Base-by-base conservation (phyloP, 495 filamentous ascomycete genomes). In the Pyrenula aspistea region DNA sequence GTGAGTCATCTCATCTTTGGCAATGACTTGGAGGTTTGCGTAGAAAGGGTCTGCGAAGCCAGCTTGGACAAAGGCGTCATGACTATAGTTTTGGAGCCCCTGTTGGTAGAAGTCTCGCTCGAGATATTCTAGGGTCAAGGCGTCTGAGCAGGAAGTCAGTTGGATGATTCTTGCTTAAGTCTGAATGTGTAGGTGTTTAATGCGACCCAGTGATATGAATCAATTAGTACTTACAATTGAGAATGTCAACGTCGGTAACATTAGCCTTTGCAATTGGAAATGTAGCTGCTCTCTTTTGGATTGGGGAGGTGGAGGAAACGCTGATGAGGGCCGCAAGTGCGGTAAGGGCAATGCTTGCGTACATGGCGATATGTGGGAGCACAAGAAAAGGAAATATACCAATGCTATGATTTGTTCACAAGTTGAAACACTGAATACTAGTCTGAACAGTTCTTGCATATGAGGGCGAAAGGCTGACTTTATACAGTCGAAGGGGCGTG, bases 1-100 rank as follows among this genome's bases (percentile, higher is more conserved):
- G 61, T 86, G 83, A 0, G 75, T 73, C 49, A 63, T 69, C 62
- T 86, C 83, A 61, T 84, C 80, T 0, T 56, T 60, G 22, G 71
- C 73, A 56, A 85, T 71, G 55, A 67, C 63, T 57, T 76, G 60
- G 20, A 85, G 22, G 62, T 82, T 78, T n/a, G 66, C 64, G 63
- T 80, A 82, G 63, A 84, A 77, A 12, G 71, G 60, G 1, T 65
- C 54, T 24, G 70, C 57, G 60, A 79, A 77, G 25, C 81, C 80
- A 22, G 80, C 75, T 4, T 63, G 66, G n/a, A 67, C 53, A 64
- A 85, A 86, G 56, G 78, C 68, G 0, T 60, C 60, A 25, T 74
- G 62, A 12, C 70, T 69, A 65, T 79, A 84, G 54, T 82, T 82
- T 55, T 74, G 67, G 2, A 85, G 71, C 23, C 78, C 81, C 60